Base-by-base conservation (phyloP, 2,329 filamentous ascomycete species). In the Lecanosticta acicola region DNA sequence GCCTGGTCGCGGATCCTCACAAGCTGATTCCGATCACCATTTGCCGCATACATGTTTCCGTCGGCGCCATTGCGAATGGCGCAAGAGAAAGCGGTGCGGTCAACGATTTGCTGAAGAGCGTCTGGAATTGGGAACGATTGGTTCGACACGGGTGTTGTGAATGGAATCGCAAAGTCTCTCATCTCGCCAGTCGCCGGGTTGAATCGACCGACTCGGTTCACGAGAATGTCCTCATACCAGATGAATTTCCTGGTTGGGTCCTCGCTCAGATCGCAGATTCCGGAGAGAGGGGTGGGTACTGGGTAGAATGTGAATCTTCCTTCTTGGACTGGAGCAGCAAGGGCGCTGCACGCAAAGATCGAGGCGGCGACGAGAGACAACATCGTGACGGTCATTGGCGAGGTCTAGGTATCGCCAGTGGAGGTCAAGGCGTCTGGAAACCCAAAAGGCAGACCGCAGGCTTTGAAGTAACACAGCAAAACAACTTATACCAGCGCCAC, bases 171-270 rank as follows among this genome's bases (percentile, higher is more conserved):
- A 24, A 44, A 47, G 24, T 50, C 39, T 14, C 40, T 32, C 13
- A 50, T 35, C 3, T 47, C 14, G 11, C 48, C 48, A 11, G 43
- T 50, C 11, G 10, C 10, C 11, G 48, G 48, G 21, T 50, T 43
- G 13, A 50, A 18, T 10, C 48, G 39, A 16, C 42, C 42, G 32
- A 50, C 24, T 3, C 38, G 37, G 41, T 50, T 47, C 35, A 43
- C 33, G 19, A 47, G 40, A 32, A 50, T 50, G 19, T 40, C 48
- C 34, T 50, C 39, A 32, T 40, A 40, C 48, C 44, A 50, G n/a
- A 46, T 39, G 17, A 39, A 36, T 14, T 32, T 32, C 4, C 40
- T 44, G 16, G 43, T 35, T 24, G 42, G 46, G 4, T 40, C 48
- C 3, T 37, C 26, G 4, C 9, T 39, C n/a, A 50, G 37, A 41